Base-by-base conservation (phyloP, 2,329 filamentous ascomycete genomes). In the Ophiostoma tasmaniense region DNA sequence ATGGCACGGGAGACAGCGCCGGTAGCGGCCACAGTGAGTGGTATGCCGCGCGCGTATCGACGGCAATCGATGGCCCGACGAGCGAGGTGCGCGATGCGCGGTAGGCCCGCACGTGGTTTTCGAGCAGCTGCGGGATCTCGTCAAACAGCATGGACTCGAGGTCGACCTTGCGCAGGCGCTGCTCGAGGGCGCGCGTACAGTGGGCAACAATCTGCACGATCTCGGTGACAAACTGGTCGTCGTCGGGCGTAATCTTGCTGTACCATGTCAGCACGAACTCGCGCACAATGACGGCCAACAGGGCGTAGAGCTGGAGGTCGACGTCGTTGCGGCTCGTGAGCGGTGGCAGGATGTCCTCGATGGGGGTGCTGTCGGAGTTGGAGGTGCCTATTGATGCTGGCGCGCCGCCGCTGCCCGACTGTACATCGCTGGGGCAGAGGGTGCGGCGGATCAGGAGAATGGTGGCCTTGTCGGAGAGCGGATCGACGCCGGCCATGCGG, bases 221-320 rank as follows among this genome's bases (percentile, higher is more conserved):
- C 80, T 97, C 93, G 73, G 90, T 89, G 71, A 95, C 89, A 76
- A 99, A 96, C 14, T 87, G 84, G 76, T 93, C 90, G 79, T 93
- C 90, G 79, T 99, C 94, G 3, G 92, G 87, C 1, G 94, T 97
- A 77, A 99, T 95, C 78, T 90, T 94, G 73, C 83, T 84, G 81
- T 99, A 99, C 95, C 95, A 99, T 39, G 87, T 88, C 77, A 95
- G 89, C 50, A 99, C 90, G 77, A 93, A 97, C 73, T 97, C 93
- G 75, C 91, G 89, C 74, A 97, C 83, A 71, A 98, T 88, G 70
- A 98, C 90, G 67, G 95, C 91, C 71, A 99, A 88, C 71, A 98
- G 86, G 35, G 92, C 94, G 77, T 98, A 99, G 4, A 99, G 85
- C 79, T 99, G 91, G 69, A 96, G 81, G 78, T 99, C 95, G 70